Evolutionary conservation across 164 flowering plant genomes (phyloP), one percentile per base, ranked within the genome.

Genomic region (Saururus chinensis): DNA sequence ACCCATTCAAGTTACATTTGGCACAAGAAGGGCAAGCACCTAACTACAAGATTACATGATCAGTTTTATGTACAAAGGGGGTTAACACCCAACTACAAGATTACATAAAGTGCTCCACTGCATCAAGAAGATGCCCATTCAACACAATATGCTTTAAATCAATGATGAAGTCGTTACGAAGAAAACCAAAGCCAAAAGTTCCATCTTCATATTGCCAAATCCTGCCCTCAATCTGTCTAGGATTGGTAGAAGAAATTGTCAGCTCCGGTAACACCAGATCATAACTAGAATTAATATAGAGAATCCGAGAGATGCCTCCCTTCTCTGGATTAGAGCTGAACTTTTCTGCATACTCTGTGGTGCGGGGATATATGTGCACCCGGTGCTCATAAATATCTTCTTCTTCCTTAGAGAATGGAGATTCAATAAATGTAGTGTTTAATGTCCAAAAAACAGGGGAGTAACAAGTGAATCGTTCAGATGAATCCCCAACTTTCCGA

Each of bases 111-210:
- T 37, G 40, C 40, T 76, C 73, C 45, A 62, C 25, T 19, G 80
- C 26, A 70, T 88, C 93, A 57, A 82, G 76, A 68, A 88, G 79
- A 59, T 66, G 66, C 16, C 79, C 88, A 77, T 79, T 58, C 53
- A 61, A 52, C 53, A 80, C 82, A 62, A 92, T 76, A 65, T 73
- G 85, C 77, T 76, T 85, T 75, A 89, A 65, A 75, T 89, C 96
- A 57, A 85, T 68, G 53, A 84, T 77, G 63, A 76, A 78, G 67
- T 80, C 72, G 65, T 88, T 80, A 37, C 86, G 71, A 24, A 89
- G 81, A 74, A 89, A 86, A n/a, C 96, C 96, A 79, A 86, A 89
- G 20, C 96, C 96, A 68, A 88, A 86, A 14, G 86, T 82, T 51
- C 96, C 96, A 77, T 82, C 69, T 13, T 52, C 51, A 64, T 92